These are phyloP conservation scores for Pelargonium nanum DNA, from an alignment of 345 rosid species.

Conservation along the genomic window DNA sequence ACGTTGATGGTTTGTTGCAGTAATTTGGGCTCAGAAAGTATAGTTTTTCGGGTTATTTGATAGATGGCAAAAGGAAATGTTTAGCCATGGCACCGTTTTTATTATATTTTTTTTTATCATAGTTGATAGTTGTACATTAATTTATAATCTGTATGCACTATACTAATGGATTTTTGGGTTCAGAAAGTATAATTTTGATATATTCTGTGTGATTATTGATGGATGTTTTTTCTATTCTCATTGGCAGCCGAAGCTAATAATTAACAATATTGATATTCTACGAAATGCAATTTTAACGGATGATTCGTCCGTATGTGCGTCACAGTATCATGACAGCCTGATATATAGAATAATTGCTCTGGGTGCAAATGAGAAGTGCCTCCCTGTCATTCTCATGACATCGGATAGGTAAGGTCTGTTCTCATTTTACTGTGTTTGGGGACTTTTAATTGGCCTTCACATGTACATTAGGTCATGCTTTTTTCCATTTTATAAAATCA, in stretches of 20 bases:
- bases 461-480: not conserved
- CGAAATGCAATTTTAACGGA: constrained; percentile 54
- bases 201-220: constrained; percentile 1
- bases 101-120: too few relatives aligned
- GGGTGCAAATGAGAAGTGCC: constrained; percentile 70
- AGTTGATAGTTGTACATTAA: not conserved
- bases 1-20: too few relatives aligned
- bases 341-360: constrained; percentile 79
- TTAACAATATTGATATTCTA: constrained; percentile 84
- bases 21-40: too few relatives aligned
- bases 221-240: constrained; percentile 10
- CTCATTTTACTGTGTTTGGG: not conserved
- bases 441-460: not conserved
- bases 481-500: not conserved
- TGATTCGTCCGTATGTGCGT: constrained; percentile 44
- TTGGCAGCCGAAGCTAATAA: constrained; percentile 92
- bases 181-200: not conserved
- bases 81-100: too few relatives aligned
- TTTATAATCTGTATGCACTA: not conserved
- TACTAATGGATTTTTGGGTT: not conserved
- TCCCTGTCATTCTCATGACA: constrained; percentile 73
- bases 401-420: constrained; percentile 60
- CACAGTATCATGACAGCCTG: constrained; percentile 88
- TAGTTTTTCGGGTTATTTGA: too few relatives aligned
- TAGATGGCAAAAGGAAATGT: too few relatives aligned